A percentile compares a stretch with the other conserved stretches of the same genome.
phyloP scores from a whole-genome alignment of 345 rosid species.

The Abelmoschus esculentus region DNA sequence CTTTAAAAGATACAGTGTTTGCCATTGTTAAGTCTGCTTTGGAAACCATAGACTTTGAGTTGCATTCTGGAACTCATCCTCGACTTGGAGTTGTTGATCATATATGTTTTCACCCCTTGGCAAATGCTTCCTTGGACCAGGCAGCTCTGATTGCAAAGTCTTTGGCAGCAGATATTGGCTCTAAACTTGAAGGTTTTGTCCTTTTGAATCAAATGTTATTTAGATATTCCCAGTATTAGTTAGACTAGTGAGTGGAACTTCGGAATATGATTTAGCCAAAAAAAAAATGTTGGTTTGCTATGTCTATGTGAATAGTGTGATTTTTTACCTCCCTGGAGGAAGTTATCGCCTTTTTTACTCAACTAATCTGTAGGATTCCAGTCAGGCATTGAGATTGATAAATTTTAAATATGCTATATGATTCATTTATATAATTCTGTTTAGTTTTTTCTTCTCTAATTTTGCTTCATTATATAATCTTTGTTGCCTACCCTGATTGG shows the following conservation, averaged over 20 bases:
- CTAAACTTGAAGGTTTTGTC: constrained; percentile 56
- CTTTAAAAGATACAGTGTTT: constrained; percentile 45
- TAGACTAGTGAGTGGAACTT: background rate
- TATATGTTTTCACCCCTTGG: constrained; percentile 82
- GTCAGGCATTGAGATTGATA: background rate
- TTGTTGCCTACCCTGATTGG: background rate
- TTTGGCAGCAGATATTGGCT: constrained; percentile 62
- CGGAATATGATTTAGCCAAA: background rate
- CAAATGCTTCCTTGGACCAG: constrained; percentile 47
- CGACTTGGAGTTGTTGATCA: constrained; percentile 93
- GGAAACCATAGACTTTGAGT: constrained; percentile 48
- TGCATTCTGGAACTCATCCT: constrained; percentile 76
- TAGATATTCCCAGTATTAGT: background rate
- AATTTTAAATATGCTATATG: too few relatives aligned
- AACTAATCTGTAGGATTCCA: background rate
- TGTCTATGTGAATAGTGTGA: background rate
- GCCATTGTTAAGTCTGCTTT: constrained; percentile 82
- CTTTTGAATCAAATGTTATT: background rate
- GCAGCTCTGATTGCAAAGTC: constrained; percentile 57
- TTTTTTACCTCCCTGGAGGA: background rate
- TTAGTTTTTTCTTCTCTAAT: background rate
- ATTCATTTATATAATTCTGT: background rate
- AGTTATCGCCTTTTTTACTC: background rate
- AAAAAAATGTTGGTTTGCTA: background rate
- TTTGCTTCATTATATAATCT: background rate